Evolutionary conservation across 495 filamentous ascomycete species (phyloP).

Genomic region (Hypoxylon perforatum): DNA sequence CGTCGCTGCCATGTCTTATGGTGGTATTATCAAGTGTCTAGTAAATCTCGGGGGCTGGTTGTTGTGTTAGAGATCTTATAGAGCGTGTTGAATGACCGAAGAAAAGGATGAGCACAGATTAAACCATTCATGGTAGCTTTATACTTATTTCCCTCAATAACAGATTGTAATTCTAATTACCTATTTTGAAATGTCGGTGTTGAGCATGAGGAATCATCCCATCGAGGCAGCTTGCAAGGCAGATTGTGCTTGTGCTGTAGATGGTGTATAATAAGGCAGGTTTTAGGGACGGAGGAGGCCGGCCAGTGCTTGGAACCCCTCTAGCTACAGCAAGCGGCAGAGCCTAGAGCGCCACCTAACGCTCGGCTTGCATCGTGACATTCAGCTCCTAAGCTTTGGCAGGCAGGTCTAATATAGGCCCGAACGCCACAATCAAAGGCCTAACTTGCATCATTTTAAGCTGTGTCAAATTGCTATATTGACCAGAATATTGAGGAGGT

Average conservation of each 20-base stretch:
- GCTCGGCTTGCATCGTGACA: no score
- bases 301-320: not conserved
- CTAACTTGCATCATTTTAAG: no score
- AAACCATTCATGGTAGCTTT: slow-evolving; percentile 2
- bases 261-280: not conserved
- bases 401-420: no score
- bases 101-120: not conserved
- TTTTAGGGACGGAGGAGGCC: slow-evolving; percentile 2
- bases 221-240: slow-evolving; percentile 18
- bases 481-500: not conserved
- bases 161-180: not conserved
- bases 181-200: not conserved
- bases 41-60: not conserved
- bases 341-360: no score
- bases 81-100: not conserved
- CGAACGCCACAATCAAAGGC: no score
- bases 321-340: no score
- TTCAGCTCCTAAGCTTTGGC: no score
- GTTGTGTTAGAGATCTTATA: not conserved
- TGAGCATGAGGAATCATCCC: slow-evolving; percentile 1
- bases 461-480: no score
- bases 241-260: slow-evolving; percentile 8
- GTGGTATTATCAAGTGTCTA: not conserved
- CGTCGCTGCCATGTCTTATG: not conserved
- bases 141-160: not conserved